Evolutionary conservation across 2,329 filamentous ascomycete species (phyloP), one percentile per base, ranked within the genome.

Genomic region (Neonectria neomacrospora): DNA sequence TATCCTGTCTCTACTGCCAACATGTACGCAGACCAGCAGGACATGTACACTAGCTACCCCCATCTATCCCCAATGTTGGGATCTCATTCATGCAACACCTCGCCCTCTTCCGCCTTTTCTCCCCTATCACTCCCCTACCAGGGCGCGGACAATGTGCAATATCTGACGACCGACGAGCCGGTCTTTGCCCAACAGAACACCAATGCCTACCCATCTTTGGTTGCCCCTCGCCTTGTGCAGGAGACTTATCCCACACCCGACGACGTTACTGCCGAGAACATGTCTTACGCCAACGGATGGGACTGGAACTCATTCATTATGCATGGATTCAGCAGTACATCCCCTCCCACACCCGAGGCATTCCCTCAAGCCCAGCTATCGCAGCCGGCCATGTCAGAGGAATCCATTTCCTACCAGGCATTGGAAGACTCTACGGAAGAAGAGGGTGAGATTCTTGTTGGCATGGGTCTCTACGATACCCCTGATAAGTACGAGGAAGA

Each of bases 401-500:
- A 86, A 61, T 74, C 78, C 6, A 81, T 84, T 53, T 77, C 81
- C 11, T 86, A 83, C 64, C 79, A 84, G 58, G 69, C 83, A 6
- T 77, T 87, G 23, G 83, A 85, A 32, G 83, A 87, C 41, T 74
- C 80, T 11, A 45, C 58, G 7, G 81, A 86, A 51, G 87, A 88
- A 28, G 87, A 87, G 48, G 90, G 88, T 39, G 91, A 94, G 72
- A 90, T 93, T 63, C 83, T 95, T 2, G 85, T 94, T n/a, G 92
- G 92, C 20, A 90, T 96, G 86, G 92, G 92, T 1, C 85, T 96
- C 0, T 96, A 96, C 76, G 92, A 93, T 71, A 81, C 86, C 5
- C 91, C 91, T 0, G 90, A 89, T 58, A 85, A 86, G 71, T 71
- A 77, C 44, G 77, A 82, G 8, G 78, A 80, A 20, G 84, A 86